A percentile compares a stretch with the other conserved stretches of the same genome.
Conservation (phyloP, 352 stramenopile genomes). For the Globisporangium takayamanum region DNA sequence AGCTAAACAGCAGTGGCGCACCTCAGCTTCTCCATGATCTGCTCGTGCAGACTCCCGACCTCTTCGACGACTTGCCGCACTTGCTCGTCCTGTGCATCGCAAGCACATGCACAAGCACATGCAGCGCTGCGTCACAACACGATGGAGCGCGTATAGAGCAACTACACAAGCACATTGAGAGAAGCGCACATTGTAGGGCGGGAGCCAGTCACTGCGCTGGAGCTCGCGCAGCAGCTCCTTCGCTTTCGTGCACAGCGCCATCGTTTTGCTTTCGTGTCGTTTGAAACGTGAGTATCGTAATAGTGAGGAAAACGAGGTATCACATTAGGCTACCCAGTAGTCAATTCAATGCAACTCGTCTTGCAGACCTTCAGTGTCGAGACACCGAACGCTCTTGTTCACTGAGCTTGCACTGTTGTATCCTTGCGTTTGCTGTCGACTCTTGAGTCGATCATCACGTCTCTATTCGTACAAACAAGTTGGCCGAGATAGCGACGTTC, state of each 20-base stretch:
- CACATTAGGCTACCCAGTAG: too few relatives aligned
- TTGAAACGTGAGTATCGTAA: neutral
- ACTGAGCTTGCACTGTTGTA: too few relatives aligned
- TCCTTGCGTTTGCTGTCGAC: too few relatives aligned
- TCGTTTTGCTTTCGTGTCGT: neutral
- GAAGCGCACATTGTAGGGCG: conserved; percentile 82
- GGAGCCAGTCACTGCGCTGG: conserved; percentile 88
- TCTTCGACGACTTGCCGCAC: conserved; percentile 81
- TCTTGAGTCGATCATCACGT: too few relatives aligned
- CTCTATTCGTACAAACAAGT: neutral
- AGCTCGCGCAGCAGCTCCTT: conserved; percentile 88
- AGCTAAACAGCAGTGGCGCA: conserved; percentile 13
- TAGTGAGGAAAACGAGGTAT: neutral
- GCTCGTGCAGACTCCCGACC: conserved; percentile 51
- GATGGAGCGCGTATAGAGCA: neutral
- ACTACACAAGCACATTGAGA: neutral
- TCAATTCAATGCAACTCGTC: too few relatives aligned
- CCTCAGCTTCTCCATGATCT: conserved; percentile 72
- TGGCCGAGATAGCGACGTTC: neutral
- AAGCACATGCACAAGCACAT: neutral
- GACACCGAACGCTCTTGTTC: too few relatives aligned
- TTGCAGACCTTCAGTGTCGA: too few relatives aligned
- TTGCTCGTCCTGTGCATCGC: conserved; percentile 52
- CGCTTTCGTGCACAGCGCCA: conserved; percentile 70
- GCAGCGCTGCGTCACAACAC: neutral